phyloP scores from a whole-genome alignment of 768 basidiomycete genomes.

The Bullera alba region DNA sequence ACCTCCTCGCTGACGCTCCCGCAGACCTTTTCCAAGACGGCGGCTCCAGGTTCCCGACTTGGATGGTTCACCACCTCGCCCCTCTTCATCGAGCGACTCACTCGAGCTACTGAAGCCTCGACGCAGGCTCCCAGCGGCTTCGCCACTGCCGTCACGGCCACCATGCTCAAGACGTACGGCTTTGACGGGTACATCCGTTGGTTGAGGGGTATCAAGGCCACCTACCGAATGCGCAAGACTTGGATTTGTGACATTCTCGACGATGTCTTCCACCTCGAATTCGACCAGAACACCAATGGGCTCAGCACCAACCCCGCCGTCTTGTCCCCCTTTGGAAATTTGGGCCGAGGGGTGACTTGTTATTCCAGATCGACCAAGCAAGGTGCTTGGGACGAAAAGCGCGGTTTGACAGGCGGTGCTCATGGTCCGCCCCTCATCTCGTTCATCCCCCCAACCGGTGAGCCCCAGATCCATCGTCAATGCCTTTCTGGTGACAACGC shows the following conservation, averaged over 20 bases:
- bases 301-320: conserved; percentile 34
- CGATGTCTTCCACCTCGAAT: conserved; percentile 58
- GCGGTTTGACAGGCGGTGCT: conserved; percentile 21
- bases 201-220: conserved; percentile 58
- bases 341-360: conserved; percentile 51
- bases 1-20: not conserved
- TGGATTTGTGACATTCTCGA: conserved; percentile 56
- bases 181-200: conserved; percentile 68
- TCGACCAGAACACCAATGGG: conserved; percentile 26
- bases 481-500: conserved; percentile 1
- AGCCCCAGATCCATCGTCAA: conserved; percentile 5
- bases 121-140: conserved; percentile 70
- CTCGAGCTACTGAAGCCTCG: conserved; percentile 61
- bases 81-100: conserved; percentile 66
- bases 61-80: conserved; percentile 77
- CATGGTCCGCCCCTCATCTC: conserved; percentile 52
- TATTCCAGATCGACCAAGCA: conserved; percentile 45
- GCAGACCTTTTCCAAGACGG: conserved; percentile 52
- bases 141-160: conserved; percentile 54
- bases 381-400: conserved; percentile 49
- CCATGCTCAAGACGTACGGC: conserved; percentile 61
- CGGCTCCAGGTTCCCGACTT: conserved; percentile 68
- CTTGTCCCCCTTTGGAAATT: conserved; percentile 39
- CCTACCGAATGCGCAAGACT: conserved; percentile 42
- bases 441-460: conserved; percentile 61